Evolutionary conservation across 345 rosid species (phyloP), one percentile per base, ranked within the genome.

Genomic region (Melaleuca alternifolia): DNA sequence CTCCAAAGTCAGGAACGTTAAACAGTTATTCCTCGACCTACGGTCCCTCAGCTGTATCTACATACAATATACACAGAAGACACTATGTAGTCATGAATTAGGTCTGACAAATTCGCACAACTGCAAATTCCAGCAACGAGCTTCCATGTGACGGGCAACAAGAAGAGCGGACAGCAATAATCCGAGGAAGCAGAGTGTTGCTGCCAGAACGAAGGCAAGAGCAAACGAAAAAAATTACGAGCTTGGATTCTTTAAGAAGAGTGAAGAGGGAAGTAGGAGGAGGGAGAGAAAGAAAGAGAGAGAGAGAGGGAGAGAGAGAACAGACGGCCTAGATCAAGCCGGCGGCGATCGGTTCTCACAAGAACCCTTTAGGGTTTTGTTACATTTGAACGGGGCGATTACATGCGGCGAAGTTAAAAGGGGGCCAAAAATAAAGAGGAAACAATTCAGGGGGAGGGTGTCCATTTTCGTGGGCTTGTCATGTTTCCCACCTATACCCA

Each of bases 301-400:
- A 26, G 86, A 87, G 61, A 89, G 44, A 87, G 57, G 54, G 81
- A 87, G 57, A 54, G 33, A 82, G 41, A 53, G 54, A 61, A 75
- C 50, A 50, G 62, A 41, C 33, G 85, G 85, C 77, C 84, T 90
- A 85, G 93, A 94, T 93, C 89, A 92, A 90, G 90, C 92, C 89
- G 96, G 96, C 96, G 98, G 98, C 97, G 94, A 93, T 89, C 89
- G 89, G 90, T 89, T 92, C 91, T 90, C 93, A 87, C 92, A 96
- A 94, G 96, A 95, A 94, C 93, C 98, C 96, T 92, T 96, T 75
- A 94, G 98, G 99, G 96, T 95, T 95, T 95, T 94, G 93, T 71
- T 18, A 37, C 81, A 71, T 71, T 71, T 11, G 81, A 71, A 37
- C 6, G 24, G 5, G 48, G 48, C 48, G 81, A 18, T 37, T 9